phyloP scores from a whole-genome alignment of 2,329 filamentous ascomycete genomes.

The Capronia americana region DNA sequence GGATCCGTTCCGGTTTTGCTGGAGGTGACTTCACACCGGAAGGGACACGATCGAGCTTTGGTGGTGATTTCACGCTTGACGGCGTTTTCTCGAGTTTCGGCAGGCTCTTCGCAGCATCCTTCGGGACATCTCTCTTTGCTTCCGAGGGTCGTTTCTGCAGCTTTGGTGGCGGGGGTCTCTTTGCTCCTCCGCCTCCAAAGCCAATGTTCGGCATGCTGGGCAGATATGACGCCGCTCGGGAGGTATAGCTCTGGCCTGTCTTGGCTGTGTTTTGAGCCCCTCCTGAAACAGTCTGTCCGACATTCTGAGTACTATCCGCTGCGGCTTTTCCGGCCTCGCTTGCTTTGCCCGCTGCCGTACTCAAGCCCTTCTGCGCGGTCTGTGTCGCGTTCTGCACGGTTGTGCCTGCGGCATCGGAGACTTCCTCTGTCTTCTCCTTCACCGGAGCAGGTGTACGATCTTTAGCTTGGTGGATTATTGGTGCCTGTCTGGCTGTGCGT shows the following conservation, averaged over 20 bases:
- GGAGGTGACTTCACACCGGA: conserved; percentile 23
- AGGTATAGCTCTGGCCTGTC: conserved; percentile 35
- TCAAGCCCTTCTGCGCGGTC: conserved; percentile 23
- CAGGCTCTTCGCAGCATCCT: conserved; percentile 3
- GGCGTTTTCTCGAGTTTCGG: conserved; percentile 21
- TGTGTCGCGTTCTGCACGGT: conserved; percentile 34
- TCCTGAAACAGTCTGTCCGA: neutral
- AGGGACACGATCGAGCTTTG: conserved; percentile 11
- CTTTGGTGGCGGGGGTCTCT: conserved; percentile 28
- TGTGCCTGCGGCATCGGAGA: conserved; percentile 27
- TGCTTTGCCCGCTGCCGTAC: conserved; percentile 27
- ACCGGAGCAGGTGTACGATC: conserved; percentile 30
- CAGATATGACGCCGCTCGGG: conserved; percentile 34
- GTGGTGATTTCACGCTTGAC: conserved; percentile 18
- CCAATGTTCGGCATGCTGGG: conserved; percentile 30
- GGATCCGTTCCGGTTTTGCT: conserved; percentile 20
- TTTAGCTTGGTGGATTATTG: conserved; percentile 36
- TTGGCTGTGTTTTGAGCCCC: conserved; percentile 10
- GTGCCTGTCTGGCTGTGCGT: conserved; percentile 23
- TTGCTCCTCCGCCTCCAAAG: conserved; percentile 22
- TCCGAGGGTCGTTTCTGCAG: conserved; percentile 22
- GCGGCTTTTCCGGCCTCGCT: conserved; percentile 26
- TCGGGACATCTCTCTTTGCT: conserved; percentile 6
- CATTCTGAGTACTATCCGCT: conserved; percentile 4
- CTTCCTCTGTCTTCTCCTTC: conserved; percentile 25